Conservation (phyloP, 805 yeast species). For the Jamesozyma jinghongensis region DNA sequence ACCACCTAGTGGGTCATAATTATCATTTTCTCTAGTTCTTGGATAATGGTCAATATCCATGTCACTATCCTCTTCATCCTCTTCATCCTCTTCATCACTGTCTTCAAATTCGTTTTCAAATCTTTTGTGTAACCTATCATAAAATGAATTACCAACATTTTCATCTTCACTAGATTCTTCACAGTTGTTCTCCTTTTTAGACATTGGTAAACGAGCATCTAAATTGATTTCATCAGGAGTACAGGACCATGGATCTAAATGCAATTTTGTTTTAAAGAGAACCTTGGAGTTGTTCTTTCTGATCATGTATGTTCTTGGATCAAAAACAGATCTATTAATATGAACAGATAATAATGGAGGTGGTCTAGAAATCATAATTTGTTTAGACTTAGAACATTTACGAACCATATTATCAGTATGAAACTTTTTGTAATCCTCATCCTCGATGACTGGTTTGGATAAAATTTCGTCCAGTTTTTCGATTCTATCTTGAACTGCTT, state of each 20-base stretch:
- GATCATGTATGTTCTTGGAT: constrained; percentile 72
- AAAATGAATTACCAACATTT: constrained; percentile 23
- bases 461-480: constrained; percentile 45
- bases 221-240: constrained; percentile 60
- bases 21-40: constrained; percentile 12
- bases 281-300: constrained; percentile 79
- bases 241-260: constrained; percentile 61
- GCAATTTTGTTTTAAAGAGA: constrained; percentile 60
- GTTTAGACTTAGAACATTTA: constrained; percentile 76
- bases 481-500: constrained; percentile 38
- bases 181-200: constrained; percentile 41
- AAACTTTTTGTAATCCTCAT: constrained; percentile 63
- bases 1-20: constrained; percentile 26
- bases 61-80: constrained; percentile 10
- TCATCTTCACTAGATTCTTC: constrained; percentile 29
- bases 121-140: constrained; percentile 24
- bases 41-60: constrained; percentile 7
- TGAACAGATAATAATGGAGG: constrained; percentile 80
- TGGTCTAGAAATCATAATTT: constrained; percentile 67
- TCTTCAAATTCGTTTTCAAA: constrained; percentile 29
- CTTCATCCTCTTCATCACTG: constrained; percentile 25
- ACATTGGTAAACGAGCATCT: constrained; percentile 72
- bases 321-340: constrained; percentile 88
- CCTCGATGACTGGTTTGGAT: constrained; percentile 60
- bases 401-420: constrained; percentile 67